Conservation (phyloP, 805 yeast species). For the Wickerhamiella allomyrinae region DNA sequence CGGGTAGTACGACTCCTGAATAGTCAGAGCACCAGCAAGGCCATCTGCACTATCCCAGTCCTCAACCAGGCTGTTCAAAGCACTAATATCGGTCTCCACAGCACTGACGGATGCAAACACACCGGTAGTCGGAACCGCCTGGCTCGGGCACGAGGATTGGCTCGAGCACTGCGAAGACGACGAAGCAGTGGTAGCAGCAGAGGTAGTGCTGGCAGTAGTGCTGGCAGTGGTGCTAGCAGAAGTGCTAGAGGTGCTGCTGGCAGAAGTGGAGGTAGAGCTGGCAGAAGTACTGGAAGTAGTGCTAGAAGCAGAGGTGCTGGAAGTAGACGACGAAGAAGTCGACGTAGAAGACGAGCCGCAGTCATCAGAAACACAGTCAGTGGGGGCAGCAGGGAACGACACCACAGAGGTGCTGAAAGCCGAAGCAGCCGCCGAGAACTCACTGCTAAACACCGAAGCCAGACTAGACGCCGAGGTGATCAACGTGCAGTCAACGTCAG, state of each 20-base stretch:
- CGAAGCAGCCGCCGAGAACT: neutral
- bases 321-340: no score
- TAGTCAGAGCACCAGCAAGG: constrained; percentile 19
- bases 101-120: neutral
- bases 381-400: neutral
- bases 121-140: neutral
- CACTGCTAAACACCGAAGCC: neutral
- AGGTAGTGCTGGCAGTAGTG: neutral
- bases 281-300: neutral
- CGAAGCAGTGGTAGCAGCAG: neutral
- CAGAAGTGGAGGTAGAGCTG: neutral
- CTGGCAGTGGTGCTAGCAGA: neutral
- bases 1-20: constrained; percentile 17
- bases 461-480: neutral
- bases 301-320: neutral
- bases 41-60: constrained; percentile 15
- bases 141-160: neutral
- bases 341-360: neutral
- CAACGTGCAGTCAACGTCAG: neutral
- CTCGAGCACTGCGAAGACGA: neutral
- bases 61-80: constrained; percentile 6
- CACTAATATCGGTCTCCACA: neutral
- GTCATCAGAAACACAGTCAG: neutral
- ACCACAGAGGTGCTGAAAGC: neutral
- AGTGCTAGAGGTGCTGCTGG: neutral